Evolutionary conservation across 495 filamentous ascomycete species (phyloP), one percentile per base, ranked within the genome.

Genomic region (Platismatia glauca): DNA sequence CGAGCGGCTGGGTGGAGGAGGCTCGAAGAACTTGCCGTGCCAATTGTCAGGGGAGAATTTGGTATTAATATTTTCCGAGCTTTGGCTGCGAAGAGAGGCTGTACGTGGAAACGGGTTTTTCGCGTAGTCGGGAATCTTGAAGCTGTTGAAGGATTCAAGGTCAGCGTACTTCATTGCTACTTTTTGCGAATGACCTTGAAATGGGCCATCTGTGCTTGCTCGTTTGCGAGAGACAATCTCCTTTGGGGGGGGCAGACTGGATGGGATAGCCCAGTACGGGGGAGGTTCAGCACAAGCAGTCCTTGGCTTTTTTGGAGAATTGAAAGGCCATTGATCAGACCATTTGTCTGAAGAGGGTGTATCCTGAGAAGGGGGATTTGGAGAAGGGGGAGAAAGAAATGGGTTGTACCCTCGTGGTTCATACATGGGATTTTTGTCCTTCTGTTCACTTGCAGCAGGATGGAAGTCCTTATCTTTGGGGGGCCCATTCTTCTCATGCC

Each of bases 31-130:
- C 62, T 78, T 82, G 29, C 78, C 80, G 44, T 76, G 72, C 83
- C 83, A 87, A 38, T 84, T 80, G 31, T 77, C 74, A 0, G 84
- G 79, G 15, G 81, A 82, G 69, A 89, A 89, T 55, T 81, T 85
- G 37, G 86, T 90, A 67, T 89, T 89, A 72, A 96, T 86, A 64
- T 86, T 84, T 67, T 90, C 88, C 38, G 85, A 78, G 69, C 86
- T 91, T 55, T 78, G 81, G 58, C 81, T 83, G 56, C 76, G 70
- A 58, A 81, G 77, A 20, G 76, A 70, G 53, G 71, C 61, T 18
- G 73, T 71, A 24, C 69, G 55, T 15, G 69, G 46, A 63, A 72
- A 79, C n/a, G 71, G 62, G 24, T 76, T 72, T 52, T 77, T 71
- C 59, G 43, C 35, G 33, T 55, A 52, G 20, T 48, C 55, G 20